Percentiles rank a stretch among this genome's conserved stretches.
Conservation (phyloP, 371 early-diverging fungal species). For the Rhizopus arrhizus region DNA sequence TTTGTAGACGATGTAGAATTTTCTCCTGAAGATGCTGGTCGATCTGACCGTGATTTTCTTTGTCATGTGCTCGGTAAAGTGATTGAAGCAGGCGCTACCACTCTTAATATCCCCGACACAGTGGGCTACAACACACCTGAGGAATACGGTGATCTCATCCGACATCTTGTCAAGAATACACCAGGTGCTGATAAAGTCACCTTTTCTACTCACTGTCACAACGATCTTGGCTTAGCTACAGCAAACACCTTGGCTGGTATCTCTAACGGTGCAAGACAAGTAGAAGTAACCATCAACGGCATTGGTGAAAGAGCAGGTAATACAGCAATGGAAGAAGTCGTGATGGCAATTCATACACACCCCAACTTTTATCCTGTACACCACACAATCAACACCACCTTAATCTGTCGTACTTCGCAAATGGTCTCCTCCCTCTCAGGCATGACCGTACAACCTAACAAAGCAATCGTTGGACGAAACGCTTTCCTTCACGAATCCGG, state of each 20-base stretch:
- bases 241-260: constrained; percentile 94
- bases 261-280: constrained; percentile 89
- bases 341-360: constrained; percentile 93
- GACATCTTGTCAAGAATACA: constrained; percentile 78
- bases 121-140: constrained; percentile 93
- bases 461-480: constrained; percentile 96
- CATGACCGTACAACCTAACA: constrained; percentile 95
- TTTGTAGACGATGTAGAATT: constrained; percentile 91
- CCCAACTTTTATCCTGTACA: constrained; percentile 82
- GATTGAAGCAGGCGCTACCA: constrained; percentile 93
- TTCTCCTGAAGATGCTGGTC: constrained; percentile 92
- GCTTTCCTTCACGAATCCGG: constrained; percentile 98
- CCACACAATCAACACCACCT: constrained; percentile 86
- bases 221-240: constrained; percentile 95
- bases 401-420: constrained; percentile 85
- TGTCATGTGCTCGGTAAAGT: constrained; percentile 83
- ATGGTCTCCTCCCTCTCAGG: constrained; percentile 87
- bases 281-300: constrained; percentile 96
- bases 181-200: constrained; percentile 73
- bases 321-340: constrained; percentile 93
- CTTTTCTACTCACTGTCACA: constrained; percentile 96
- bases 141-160: constrained; percentile 85
- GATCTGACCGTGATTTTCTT: constrained; percentile 87
- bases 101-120: constrained; percentile 95
- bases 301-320: constrained; percentile 99